phyloP scores from a whole-genome alignment of 371 early-diverging fungal genomes.

The Mucor plumbeus region DNA sequence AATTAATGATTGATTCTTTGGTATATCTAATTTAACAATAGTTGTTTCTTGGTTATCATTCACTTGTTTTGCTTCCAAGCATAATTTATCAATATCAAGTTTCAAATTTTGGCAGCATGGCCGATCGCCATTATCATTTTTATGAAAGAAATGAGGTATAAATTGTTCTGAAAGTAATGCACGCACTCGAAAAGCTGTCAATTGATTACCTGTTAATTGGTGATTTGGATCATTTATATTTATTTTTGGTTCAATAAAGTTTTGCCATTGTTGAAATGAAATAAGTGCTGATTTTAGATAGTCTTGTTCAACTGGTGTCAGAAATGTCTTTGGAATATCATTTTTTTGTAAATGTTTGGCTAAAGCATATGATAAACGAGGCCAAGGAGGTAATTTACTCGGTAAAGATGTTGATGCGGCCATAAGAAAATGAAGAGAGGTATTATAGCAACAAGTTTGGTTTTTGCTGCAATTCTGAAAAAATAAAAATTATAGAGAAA shows the following conservation, averaged over 20 bases:
- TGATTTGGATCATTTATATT: background rate
- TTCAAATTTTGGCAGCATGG: conserved; percentile 33
- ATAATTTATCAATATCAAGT: background rate
- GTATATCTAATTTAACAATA: conserved; percentile 9
- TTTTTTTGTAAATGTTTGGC: conserved; percentile 30
- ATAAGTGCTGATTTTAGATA: conserved; percentile 22
- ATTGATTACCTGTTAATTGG: background rate
- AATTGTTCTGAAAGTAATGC: conserved; percentile 75
- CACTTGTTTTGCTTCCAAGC: conserved; percentile 8
- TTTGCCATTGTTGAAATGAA: conserved; percentile 35
- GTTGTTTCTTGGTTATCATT: conserved; percentile 6
- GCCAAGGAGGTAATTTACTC: conserved; percentile 25
- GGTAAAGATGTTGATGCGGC: background rate
- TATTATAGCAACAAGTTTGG: background rate
- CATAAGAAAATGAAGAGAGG: background rate
- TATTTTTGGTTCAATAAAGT: conserved; percentile 41
- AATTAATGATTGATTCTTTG: background rate
- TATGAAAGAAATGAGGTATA: conserved; percentile 50
- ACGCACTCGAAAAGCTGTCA: conserved; percentile 65
- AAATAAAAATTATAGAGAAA: too few relatives aligned
- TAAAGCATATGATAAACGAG: conserved; percentile 32
- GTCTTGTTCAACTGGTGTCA: conserved; percentile 34
- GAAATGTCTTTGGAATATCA: conserved; percentile 20
- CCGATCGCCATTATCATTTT: conserved; percentile 21
- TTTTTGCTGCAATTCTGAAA: too few relatives aligned